A percentile compares a stretch with the other conserved stretches of the same genome.
Evolutionary conservation across 805 yeast genomes (phyloP).

Genomic region (Yarrowia osloensis): DNA sequence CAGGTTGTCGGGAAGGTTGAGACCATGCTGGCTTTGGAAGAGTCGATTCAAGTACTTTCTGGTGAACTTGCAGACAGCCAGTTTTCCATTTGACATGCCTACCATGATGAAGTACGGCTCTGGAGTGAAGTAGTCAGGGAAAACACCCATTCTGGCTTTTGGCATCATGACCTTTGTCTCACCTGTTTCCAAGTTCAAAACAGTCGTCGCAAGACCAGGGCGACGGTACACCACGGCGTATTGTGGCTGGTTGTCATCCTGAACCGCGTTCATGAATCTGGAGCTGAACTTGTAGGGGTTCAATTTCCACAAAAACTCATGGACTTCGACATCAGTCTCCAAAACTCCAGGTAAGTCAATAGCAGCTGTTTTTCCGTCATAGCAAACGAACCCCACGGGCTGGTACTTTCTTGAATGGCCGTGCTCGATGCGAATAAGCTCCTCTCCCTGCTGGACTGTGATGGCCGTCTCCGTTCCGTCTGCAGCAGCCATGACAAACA

Average conservation of each 20-base stretch:
- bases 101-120: conserved; percentile 1
- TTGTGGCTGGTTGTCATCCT: not conserved
- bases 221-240: conserved; percentile 1
- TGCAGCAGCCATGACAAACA: conserved; percentile 1
- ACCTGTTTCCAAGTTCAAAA: not conserved
- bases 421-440: not conserved
- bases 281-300: conserved; percentile 2
- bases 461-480: not conserved
- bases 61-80: not conserved
- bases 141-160: not conserved
- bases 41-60: not conserved
- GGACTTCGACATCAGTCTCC: not conserved
- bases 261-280: not conserved
- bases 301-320: conserved; percentile 1
- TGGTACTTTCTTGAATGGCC: conserved; percentile 2
- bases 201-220: not conserved
- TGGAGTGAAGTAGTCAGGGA: not conserved
- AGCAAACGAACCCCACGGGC: not conserved
- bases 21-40: not conserved
- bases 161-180: not conserved
- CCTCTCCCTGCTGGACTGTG: not conserved
- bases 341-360: not conserved
- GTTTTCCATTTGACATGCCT: not conserved
- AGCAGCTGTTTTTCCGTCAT: not conserved
- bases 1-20: not conserved